Evolutionary conservation across 176 grass and related monocot species (phyloP).

Genomic region (Triticum turgidum): DNA sequence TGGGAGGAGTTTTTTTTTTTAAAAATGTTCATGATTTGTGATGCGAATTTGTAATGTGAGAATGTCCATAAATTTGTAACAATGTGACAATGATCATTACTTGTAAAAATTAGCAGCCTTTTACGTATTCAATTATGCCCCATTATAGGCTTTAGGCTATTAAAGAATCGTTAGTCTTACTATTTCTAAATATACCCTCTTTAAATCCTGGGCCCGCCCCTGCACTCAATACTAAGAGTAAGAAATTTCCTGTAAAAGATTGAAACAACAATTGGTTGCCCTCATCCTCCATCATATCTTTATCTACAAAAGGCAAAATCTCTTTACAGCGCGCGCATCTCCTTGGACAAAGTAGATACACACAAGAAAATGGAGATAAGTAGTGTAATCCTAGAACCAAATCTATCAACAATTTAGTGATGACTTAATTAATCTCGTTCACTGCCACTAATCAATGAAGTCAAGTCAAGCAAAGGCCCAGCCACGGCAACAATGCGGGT

Average conservation of each 20-base stretch:
- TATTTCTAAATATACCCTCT: no score
- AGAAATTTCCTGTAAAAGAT: not conserved
- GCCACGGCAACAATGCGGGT: not conserved
- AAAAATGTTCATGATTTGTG: no score
- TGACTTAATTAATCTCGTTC: not conserved
- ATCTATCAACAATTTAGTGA: conserved; percentile 35
- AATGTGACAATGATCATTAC: no score
- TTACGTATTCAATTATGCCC: no score
- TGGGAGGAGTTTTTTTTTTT: no score
- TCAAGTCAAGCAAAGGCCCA: not conserved
- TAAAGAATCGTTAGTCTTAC: no score
- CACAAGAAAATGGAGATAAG: not conserved
- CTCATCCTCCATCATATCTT: not conserved
- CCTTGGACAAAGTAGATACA: not conserved
- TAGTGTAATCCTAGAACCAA: not conserved
- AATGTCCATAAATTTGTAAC: no score
- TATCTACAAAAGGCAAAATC: conserved; percentile 6
- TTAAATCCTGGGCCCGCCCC: no score
- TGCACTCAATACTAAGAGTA: no score
- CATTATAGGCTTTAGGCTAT: no score
- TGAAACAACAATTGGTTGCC: not conserved
- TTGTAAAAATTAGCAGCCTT: no score
- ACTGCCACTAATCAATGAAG: not conserved
- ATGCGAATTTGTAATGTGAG: no score
- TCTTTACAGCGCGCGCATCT: conserved; percentile 29